Conservation (phyloP, 805 yeast species). For the Zygotorulaspora florentina region DNA sequence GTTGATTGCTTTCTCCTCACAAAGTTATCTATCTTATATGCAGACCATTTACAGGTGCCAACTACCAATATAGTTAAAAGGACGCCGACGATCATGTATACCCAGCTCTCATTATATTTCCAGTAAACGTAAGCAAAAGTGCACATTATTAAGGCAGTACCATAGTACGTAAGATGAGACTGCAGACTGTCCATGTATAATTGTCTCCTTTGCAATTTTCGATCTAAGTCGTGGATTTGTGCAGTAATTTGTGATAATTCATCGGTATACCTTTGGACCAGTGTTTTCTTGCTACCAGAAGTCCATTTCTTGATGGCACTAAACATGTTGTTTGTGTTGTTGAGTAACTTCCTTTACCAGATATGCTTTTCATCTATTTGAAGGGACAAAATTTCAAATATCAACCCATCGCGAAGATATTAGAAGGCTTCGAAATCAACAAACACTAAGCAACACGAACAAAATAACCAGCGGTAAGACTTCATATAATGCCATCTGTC, state of each 20-base stretch:
- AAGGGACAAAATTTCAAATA: neutral
- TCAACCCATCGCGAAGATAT: neutral
- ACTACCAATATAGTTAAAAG: constrained; percentile 4
- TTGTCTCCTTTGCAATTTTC: constrained; percentile 20
- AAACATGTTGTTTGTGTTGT: constrained; percentile 11
- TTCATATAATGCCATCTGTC: constrained; percentile 29
- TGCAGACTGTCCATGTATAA: constrained; percentile 17
- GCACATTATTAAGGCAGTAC: constrained; percentile 10
- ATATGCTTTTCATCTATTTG: neutral
- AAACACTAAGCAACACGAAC: neutral
- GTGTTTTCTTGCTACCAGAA: constrained; percentile 12
- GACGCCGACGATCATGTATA: neutral
- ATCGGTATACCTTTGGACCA: constrained; percentile 29
- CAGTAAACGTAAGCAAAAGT: constrained; percentile 8
- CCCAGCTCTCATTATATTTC: constrained; percentile 6
- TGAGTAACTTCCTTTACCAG: neutral
- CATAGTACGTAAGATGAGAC: constrained; percentile 20
- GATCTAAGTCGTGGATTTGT: constrained; percentile 28
- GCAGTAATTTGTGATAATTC: constrained; percentile 28
- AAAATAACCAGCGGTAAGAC: neutral
- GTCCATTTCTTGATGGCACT: constrained; percentile 13
- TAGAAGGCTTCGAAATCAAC: neutral
- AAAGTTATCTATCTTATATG: constrained; percentile 10
- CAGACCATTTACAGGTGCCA: constrained; percentile 9
- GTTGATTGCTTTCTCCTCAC: constrained; percentile 13